These are phyloP conservation scores for Camellia sinensis DNA, from an alignment of 148 eudicot genomes.

Conservation along the genomic window DNA sequence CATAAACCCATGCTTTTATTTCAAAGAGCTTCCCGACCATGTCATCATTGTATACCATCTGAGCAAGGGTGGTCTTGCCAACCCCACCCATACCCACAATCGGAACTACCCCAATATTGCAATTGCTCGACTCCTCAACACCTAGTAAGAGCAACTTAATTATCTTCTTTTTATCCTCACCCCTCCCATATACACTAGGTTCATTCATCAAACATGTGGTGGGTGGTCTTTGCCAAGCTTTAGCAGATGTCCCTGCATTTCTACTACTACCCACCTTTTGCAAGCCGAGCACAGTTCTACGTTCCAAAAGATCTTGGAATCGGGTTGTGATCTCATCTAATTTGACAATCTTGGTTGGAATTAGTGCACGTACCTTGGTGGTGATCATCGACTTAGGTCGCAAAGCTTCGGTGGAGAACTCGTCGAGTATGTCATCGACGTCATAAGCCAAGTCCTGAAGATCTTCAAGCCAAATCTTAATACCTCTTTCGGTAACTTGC, in stretches of 20 bases:
- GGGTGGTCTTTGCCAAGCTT: not conserved
- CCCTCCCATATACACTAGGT: conserved; percentile 12
- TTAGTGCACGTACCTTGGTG: not conserved
- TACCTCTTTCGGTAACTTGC: not conserved
- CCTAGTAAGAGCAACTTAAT: not conserved
- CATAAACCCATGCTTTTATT: conserved; percentile 25
- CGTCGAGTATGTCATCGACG: conserved; percentile 34
- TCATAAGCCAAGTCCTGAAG: conserved; percentile 29
- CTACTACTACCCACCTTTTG: not conserved
- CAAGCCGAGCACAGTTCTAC: conserved; percentile 6
- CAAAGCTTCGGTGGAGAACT: conserved; percentile 16
- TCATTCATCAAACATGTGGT: not conserved
- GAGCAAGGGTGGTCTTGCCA: conserved; percentile 36
- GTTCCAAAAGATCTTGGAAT: conserved; percentile 14
- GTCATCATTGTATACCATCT: conserved; percentile 15
- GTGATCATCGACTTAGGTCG: not conserved
- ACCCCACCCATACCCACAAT: conserved; percentile 30
- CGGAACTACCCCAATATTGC: not conserved
- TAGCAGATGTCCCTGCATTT: not conserved
- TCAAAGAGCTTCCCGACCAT: conserved; percentile 5
- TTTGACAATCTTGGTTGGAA: not conserved
- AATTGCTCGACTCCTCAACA: not conserved
- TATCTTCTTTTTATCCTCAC: not conserved
- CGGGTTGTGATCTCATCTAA: conserved; percentile 7
- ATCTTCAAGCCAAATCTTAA: conserved; percentile 22